Evolutionary conservation across 768 basidiomycete genomes (phyloP).

Genomic region (Suillus weaverae): DNA sequence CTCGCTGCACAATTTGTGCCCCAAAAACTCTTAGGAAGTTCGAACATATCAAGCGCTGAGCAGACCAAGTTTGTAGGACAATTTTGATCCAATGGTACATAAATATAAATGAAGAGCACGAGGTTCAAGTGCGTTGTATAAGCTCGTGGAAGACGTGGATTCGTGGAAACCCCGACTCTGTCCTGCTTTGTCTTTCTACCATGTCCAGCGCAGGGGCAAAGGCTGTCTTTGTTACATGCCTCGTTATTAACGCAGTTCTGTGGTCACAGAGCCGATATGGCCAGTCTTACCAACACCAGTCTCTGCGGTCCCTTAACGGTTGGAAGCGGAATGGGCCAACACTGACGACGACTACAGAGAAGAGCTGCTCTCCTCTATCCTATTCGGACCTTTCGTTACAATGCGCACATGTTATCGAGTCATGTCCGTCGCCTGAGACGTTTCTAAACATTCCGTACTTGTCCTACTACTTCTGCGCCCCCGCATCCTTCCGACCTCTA

Average conservation of each 20-base stretch:
- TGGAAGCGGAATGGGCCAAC: constrained; percentile 13
- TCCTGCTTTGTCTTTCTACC: not conserved
- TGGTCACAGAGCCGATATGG: constrained; percentile 65
- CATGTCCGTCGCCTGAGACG: constrained; percentile 61
- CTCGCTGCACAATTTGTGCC: not conserved
- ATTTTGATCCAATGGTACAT: not conserved
- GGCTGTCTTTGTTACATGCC: constrained; percentile 49
- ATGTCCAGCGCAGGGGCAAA: constrained; percentile 54
- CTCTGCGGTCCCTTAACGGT: not conserved
- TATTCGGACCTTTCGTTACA: constrained; percentile 50
- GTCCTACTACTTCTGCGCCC: constrained; percentile 68
- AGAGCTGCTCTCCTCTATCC: constrained; percentile 57
- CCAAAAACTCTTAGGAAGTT: not conserved
- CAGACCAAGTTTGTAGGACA: not conserved
- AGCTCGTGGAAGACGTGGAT: not conserved
- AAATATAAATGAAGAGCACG: not conserved
- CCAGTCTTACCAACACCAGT: constrained; percentile 19
- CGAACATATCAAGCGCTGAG: not conserved
- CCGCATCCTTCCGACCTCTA: constrained; percentile 52
- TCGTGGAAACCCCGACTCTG: not conserved
- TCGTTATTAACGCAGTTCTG: constrained; percentile 60
- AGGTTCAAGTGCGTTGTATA: not conserved
- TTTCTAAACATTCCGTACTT: constrained; percentile 73
- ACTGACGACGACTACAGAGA: not conserved
- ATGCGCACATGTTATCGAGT: constrained; percentile 59